Evolutionary conservation across 768 basidiomycete genomes (phyloP).

Genomic region (Crassisporium funariophilum): DNA sequence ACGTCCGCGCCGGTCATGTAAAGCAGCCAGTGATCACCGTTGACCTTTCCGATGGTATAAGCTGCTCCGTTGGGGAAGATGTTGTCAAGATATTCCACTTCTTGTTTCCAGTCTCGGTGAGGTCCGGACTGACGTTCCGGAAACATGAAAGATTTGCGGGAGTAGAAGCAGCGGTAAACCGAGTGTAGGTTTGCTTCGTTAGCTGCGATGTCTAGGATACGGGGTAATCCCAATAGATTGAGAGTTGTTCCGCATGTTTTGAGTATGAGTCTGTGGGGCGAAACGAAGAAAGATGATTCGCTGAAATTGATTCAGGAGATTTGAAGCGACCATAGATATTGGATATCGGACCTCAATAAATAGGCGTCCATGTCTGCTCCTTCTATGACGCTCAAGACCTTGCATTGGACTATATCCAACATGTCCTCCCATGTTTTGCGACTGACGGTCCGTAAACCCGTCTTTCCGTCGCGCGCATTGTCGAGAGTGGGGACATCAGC

Average conservation of each 20-base stretch:
- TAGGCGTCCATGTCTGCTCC: slow-evolving; percentile 95
- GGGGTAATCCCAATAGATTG: slow-evolving; percentile 91
- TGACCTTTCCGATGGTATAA: slow-evolving; percentile 96
- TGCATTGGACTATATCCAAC: slow-evolving; percentile 96
- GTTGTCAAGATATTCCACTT: slow-evolving; percentile 88
- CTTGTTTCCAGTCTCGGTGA: slow-evolving; percentile 91
- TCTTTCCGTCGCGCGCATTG: slow-evolving; percentile 41
- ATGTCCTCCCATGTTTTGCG: slow-evolving; percentile 91
- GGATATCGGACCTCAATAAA: slow-evolving; percentile 76
- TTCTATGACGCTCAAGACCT: slow-evolving; percentile 87
- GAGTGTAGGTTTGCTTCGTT: slow-evolving; percentile 62
- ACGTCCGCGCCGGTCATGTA: slow-evolving; percentile 76
- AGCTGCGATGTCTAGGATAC: slow-evolving; percentile 92
- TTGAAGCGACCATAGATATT: slow-evolving; percentile 7
- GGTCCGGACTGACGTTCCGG: slow-evolving; percentile 93
- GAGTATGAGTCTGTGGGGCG: slow-evolving; percentile 92
- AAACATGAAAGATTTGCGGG: slow-evolving; percentile 99
- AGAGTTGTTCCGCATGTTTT: slow-evolving; percentile 99
- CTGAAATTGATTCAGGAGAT: slow-evolving; percentile 42
- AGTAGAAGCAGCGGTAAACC: slow-evolving; percentile 95
- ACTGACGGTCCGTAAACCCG: slow-evolving; percentile 78
- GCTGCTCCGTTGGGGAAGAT: slow-evolving; percentile 89
- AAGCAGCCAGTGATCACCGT: slow-evolving; percentile 98
- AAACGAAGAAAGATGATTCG: slow-evolving; percentile 96
- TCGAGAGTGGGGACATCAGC: slow-evolving; percentile 54